These are phyloP conservation scores for Papiliotrema terrestris DNA, from an alignment of 1,284 basidiomycete species.

Conservation along the genomic window DNA sequence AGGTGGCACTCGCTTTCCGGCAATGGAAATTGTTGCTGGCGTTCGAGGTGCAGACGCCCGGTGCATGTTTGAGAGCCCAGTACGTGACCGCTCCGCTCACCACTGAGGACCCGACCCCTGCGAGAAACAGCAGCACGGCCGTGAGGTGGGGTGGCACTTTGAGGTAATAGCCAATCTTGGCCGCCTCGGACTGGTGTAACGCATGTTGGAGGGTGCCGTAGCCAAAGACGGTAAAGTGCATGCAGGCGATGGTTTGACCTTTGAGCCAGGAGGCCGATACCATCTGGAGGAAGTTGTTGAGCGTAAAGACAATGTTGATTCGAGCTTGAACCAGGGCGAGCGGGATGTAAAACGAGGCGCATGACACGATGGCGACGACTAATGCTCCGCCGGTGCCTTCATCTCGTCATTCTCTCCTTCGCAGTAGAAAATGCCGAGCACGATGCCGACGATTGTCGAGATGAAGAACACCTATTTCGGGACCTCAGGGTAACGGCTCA, in stretches of 20 bases:
- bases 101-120: background rate
- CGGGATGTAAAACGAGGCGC: background rate
- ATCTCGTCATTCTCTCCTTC: background rate
- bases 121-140: background rate
- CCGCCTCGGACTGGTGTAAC: background rate
- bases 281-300: background rate
- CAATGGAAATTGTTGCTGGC: background rate
- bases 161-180: background rate
- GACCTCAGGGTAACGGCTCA: background rate
- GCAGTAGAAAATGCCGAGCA: background rate
- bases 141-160: background rate
- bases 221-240: background rate
- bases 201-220: conserved; percentile 1
- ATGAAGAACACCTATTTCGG: background rate
- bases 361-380: background rate
- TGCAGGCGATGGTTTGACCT: background rate
- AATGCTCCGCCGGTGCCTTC: background rate
- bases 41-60: background rate
- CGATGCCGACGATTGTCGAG: background rate
- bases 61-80: background rate
- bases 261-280: background rate
- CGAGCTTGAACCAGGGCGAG: background rate
- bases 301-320: background rate
- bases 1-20: background rate
- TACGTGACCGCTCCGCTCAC: background rate